phyloP scores from a whole-genome alignment of 139 green algal species.

The Volvox africanus region DNA sequence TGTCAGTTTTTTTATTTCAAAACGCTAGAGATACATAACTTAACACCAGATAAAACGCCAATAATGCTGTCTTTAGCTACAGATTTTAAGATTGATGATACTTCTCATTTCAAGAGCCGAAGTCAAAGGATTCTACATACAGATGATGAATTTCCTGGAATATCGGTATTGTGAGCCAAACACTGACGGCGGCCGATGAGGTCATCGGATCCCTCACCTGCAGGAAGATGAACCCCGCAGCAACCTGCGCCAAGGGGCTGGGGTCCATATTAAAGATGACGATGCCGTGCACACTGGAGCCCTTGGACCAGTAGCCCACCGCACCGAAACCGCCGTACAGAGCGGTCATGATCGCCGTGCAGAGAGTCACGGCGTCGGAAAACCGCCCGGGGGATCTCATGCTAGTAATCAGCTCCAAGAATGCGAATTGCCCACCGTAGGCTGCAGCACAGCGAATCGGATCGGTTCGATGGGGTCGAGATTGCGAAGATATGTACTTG shows the following conservation, averaged over 20 bases:
- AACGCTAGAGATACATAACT: too few relatives aligned
- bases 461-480: too few relatives aligned
- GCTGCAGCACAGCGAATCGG: conserved; percentile 1
- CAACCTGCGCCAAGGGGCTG: conserved; percentile 30
- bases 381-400: conserved; percentile 57
- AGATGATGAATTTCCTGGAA: too few relatives aligned
- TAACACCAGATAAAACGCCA: too few relatives aligned
- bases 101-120: too few relatives aligned
- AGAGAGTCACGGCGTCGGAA: conserved; percentile 48
- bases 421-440: conserved; percentile 66
- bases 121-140: too few relatives aligned
- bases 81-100: too few relatives aligned
- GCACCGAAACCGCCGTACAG: conserved; percentile 64
- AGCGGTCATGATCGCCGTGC: conserved; percentile 60
- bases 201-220: conserved; percentile 44
- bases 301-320: conserved; percentile 69
- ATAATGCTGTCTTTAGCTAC: too few relatives aligned
- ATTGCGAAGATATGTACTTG: too few relatives aligned
- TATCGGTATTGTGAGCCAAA: too few relatives aligned
- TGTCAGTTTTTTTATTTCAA: too few relatives aligned
- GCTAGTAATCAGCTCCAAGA: conserved; percentile 58
- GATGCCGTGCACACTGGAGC: conserved; percentile 47
- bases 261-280: conserved; percentile 64
- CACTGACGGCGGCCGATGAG: too few relatives aligned
- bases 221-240: conserved; percentile 63